Evolutionary conservation across 164 flowering plant genomes (phyloP), one percentile per base, ranked within the genome.

Genomic region (Houttuynia cordata): DNA sequence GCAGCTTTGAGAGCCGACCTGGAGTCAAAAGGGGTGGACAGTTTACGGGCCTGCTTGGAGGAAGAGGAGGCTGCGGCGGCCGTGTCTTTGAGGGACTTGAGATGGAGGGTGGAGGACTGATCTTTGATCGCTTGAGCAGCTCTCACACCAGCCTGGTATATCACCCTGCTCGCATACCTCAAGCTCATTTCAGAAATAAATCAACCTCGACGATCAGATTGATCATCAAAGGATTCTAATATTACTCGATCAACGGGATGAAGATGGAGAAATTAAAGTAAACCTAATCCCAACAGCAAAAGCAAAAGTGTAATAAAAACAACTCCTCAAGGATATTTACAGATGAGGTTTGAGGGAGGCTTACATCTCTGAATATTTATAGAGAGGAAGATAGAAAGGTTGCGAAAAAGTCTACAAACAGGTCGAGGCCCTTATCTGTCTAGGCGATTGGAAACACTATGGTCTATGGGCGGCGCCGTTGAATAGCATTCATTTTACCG

Each of bases 41-140:
- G 65, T 24, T 68, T 59, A 71, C 78, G 65, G 0, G 62, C 71
- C 60, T 78, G 78, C 73, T 72, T 68, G 0, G 81, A 72, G 47
- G 78, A 64, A 4, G 75, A 65, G 39, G 69, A 25, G 20, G 64
- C 9, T 0, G 69, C 24, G 20, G 64, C 9, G 4, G 55, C 0
- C 12, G 52, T 45, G 6, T 80, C 76, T 50, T 68, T 68, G 40
- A 78, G 39, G 12, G 81, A 67, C 54, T 73, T 78, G 18, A 68
- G 49, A 45, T 45, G 49, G 17, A 4, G 30, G 73, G 14, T 8
- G 49, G 81, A 61, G 1, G 72, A 76, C 53, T 79, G 82, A 4
- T 80, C 83, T 68, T 80, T 80, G 69, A 82, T 73, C 51, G 68
- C 77, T 59, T 73, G 83, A 61, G 58, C 1, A 63, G 60, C 71